These are phyloP conservation scores for Lolium multiflorum DNA, from an alignment of 176 grass and related monocot genomes.

Conservation along the genomic window DNA sequence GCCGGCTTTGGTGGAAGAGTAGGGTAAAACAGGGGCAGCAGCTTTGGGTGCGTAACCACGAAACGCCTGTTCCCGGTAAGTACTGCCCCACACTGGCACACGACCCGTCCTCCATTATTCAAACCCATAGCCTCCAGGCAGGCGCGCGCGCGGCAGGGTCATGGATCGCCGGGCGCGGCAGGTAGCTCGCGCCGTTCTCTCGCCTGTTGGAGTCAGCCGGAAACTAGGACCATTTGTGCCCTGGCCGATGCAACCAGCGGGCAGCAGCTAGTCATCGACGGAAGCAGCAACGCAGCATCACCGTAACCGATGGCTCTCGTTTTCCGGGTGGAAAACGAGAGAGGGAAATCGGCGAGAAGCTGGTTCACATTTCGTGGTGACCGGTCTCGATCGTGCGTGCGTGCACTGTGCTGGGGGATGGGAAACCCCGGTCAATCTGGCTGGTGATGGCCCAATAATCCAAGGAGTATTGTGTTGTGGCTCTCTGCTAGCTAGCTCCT, in stretches of 20 bases:
- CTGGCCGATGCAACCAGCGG: not conserved
- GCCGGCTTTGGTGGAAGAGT: too few species aligned
- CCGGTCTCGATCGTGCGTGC: not conserved
- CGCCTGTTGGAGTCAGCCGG: not conserved
- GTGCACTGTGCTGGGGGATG: conserved; percentile 28
- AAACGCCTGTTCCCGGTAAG: too few species aligned
- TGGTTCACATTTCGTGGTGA: not conserved
- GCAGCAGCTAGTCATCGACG: not conserved
- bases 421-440: conserved; percentile 2
- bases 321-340: not conserved
- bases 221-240: conserved; percentile 1
- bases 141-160: too few species aligned
- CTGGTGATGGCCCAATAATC: conserved; percentile 10
- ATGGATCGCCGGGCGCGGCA: conserved; percentile 14
- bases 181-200: conserved; percentile 37
- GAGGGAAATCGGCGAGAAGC: not conserved
- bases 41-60: too few species aligned
- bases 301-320: conserved; percentile 5
- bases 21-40: too few species aligned
- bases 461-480: not conserved
- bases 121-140: not conserved
- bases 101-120: conserved; percentile 7
- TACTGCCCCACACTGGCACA: too few species aligned
- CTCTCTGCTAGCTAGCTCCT: not conserved
- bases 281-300: conserved; percentile 27